Evolutionary conservation across 495 filamentous ascomycete genomes (phyloP).

Genomic region (Hypoxylon intermedium): DNA sequence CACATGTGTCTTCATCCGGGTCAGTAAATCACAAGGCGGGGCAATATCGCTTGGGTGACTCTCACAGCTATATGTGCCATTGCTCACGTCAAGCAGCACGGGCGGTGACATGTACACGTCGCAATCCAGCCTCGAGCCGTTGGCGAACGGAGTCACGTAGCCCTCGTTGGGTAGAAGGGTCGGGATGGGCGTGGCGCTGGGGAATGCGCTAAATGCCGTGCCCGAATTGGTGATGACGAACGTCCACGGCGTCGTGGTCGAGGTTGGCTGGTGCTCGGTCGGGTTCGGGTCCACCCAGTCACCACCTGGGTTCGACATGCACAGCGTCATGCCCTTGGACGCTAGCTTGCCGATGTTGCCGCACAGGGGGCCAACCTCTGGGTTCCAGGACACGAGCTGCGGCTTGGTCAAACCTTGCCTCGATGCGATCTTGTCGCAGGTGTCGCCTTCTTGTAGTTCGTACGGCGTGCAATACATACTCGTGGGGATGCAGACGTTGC

Average conservation of each 20-base stretch:
- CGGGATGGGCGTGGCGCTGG: slow-evolving; percentile 1
- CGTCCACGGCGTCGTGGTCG: slow-evolving; percentile 1
- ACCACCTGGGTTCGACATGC: not conserved
- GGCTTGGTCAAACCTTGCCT: slow-evolving; percentile 35
- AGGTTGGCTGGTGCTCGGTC: not conserved
- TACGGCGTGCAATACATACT: not conserved
- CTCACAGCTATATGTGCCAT: not conserved
- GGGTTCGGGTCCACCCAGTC: not conserved
- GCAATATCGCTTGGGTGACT: not conserved
- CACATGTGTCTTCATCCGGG: slow-evolving; percentile 20
- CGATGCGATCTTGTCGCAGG: slow-evolving; percentile 49
- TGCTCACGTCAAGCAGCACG: not conserved
- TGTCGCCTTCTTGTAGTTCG: slow-evolving; percentile 44
- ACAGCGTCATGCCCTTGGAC: slow-evolving; percentile 1
- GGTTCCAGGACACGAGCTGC: slow-evolving; percentile 47
- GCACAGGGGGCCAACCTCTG: slow-evolving; percentile 36
- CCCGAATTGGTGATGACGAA: slow-evolving; percentile 1
- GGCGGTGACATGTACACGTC: slow-evolving; percentile 3
- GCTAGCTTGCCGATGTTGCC: not conserved
- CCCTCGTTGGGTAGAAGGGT: not conserved
- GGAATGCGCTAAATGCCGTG: not conserved
- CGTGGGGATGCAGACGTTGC: slow-evolving; percentile 26
- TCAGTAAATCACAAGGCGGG: not conserved
- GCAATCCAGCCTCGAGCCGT: slow-evolving; percentile 1
- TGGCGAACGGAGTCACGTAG: slow-evolving; percentile 1